Evolutionary conservation across 345 rosid genomes (phyloP).

Genomic region (Diplotaxis tenuifolia): DNA sequence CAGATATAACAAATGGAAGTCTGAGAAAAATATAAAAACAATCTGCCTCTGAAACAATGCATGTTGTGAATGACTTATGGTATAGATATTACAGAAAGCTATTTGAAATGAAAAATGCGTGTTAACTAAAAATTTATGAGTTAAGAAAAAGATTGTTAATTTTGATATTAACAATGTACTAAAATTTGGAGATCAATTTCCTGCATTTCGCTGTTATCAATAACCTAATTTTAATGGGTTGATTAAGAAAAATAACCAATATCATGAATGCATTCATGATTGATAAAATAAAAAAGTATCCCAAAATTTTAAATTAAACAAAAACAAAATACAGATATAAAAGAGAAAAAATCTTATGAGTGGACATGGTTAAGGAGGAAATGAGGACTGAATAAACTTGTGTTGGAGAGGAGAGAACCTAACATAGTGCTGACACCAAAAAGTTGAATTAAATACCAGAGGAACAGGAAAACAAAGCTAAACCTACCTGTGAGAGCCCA

Average conservation of each 20-base stretch:
- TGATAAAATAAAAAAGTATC: conserved; percentile 4
- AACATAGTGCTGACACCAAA: conserved; percentile 1
- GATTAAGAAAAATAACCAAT: background rate
- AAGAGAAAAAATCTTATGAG: background rate
- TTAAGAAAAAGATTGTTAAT: background rate
- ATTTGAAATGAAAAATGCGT: background rate
- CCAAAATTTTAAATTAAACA: background rate
- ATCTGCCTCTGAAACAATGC: no score
- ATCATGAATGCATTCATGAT: conserved; percentile 5
- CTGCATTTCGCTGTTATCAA: background rate
- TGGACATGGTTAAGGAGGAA: background rate
- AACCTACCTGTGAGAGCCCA: conserved; percentile 18
- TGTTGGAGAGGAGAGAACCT: background rate
- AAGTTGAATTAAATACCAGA: conserved; percentile 12
- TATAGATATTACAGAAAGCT: background rate
- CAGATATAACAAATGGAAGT: background rate
- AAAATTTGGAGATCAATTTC: background rate
- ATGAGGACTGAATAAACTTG: conserved; percentile 3
- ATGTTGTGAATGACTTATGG: background rate
- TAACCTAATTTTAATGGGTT: background rate
- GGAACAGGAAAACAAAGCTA: conserved; percentile 2
- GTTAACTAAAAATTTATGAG: background rate
- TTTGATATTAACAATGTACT: background rate
- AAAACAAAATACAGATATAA: background rate
- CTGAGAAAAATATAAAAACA: background rate